Evolutionary conservation across 768 basidiomycete species (phyloP).

Genomic region (Cystofilobasidium ferigula): DNA sequence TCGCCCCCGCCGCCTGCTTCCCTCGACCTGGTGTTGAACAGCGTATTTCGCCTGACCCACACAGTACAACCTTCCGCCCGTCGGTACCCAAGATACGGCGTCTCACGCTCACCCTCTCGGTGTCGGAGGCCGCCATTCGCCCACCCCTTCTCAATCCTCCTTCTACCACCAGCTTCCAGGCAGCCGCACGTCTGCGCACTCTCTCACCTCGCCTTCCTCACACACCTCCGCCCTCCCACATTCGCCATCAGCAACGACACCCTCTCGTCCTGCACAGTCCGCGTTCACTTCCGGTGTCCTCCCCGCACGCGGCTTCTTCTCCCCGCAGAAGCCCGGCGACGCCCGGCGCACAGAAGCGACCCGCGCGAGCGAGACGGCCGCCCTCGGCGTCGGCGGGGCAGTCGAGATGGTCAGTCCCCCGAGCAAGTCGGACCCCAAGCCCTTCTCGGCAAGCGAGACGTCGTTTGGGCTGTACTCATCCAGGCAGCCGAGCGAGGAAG

Average conservation of each 20-base stretch:
- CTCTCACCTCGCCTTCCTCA: conserved; percentile 1
- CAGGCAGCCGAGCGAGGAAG: neutral
- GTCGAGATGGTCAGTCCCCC: conserved; percentile 1
- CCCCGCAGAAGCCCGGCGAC: conserved; percentile 17
- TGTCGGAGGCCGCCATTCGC: neutral
- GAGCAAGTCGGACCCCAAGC: neutral
- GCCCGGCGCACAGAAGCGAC: neutral
- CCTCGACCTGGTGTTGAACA: neutral
- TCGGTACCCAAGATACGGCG: no score
- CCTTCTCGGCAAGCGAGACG: neutral
- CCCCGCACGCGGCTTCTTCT: conserved; percentile 20
- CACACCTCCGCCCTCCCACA: conserved; percentile 4
- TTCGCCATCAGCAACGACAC: neutral
- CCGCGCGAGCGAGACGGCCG: neutral
- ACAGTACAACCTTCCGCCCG: conserved; percentile 17
- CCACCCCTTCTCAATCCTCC: neutral
- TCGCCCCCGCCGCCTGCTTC: neutral
- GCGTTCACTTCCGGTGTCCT: conserved; percentile 22
- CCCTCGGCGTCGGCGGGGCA: neutral
- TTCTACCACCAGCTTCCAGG: neutral
- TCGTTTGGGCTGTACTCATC: neutral
- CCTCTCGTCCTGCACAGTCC: neutral
- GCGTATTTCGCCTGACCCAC: neutral
- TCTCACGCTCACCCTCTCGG: neutral
- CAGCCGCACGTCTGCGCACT: neutral